These are phyloP conservation scores for Podospora pseudopauciseta DNA, from an alignment of 495 filamentous ascomycete genomes.

Conservation along the genomic window DNA sequence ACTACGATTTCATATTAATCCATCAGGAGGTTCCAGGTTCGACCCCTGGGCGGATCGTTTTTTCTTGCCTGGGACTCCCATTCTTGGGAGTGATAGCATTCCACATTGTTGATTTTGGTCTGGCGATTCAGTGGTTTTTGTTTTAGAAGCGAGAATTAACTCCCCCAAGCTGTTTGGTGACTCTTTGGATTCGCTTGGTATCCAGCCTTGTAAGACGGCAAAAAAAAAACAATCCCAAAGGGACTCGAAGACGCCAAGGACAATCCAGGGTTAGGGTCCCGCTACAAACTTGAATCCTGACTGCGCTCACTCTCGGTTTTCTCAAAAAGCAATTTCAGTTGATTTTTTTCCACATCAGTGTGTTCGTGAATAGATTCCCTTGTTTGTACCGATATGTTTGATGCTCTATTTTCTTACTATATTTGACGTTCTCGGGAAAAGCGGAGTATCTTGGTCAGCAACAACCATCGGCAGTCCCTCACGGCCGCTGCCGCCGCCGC, in stretches of 20 bases:
- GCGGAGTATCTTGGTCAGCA: not conserved
- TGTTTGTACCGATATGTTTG: not conserved
- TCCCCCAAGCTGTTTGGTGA: too few relatives aligned
- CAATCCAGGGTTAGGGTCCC: not conserved
- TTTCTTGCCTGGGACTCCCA: not conserved
- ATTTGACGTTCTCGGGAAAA: not conserved
- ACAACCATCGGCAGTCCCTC: not conserved
- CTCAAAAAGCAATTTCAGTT: not conserved
- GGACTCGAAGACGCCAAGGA: too few relatives aligned
- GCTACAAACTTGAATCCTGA: not conserved
- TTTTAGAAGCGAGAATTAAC: too few relatives aligned
- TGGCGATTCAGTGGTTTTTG: too few relatives aligned
- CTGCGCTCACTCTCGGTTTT: not conserved
- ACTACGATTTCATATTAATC: constrained; percentile 4
- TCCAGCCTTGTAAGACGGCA: too few relatives aligned
- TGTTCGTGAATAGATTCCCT: not conserved
- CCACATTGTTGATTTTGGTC: not conserved
- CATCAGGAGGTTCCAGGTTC: constrained; percentile 13
- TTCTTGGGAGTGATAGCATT: not conserved
- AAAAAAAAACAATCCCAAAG: too few relatives aligned
- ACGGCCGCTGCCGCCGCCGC: not conserved
- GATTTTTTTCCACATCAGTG: not conserved
- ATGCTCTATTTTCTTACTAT: not conserved
- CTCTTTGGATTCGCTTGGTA: too few relatives aligned
- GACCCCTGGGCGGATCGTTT: constrained; percentile 14